These are phyloP conservation scores for Taphrina betulina DNA, from an alignment of 1,139 yeast species.

Conservation along the genomic window DNA sequence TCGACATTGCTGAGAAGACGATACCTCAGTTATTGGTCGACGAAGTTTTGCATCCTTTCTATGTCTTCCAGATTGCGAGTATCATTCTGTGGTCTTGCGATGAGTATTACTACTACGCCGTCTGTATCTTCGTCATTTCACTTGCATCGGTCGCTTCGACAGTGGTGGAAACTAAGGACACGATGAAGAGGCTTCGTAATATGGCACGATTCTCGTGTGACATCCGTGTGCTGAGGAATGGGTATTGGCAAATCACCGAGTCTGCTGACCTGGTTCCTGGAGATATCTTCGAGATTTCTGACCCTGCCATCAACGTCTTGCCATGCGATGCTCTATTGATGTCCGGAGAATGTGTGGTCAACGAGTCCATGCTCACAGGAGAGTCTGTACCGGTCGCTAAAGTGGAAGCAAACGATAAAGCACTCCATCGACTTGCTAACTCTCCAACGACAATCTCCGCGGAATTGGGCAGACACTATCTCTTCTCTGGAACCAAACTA, in stretches of 20 bases:
- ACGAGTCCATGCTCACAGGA: slow-evolving; percentile 95
- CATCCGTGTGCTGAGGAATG: slow-evolving; percentile 87
- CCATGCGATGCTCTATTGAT: slow-evolving; percentile 89
- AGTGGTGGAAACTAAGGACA: slow-evolving; percentile 74
- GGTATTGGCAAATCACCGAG: slow-evolving; percentile 78
- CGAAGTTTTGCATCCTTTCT: slow-evolving; percentile 88
- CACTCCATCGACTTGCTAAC: slow-evolving; percentile 55
- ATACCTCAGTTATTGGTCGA: slow-evolving; percentile 65
- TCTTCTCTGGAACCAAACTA: slow-evolving; percentile 85
- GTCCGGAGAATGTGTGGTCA: slow-evolving; percentile 89
- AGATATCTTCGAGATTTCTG: slow-evolving; percentile 86
- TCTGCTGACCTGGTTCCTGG: slow-evolving; percentile 93
- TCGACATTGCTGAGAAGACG: slow-evolving; percentile 75
- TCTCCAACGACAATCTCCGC: slow-evolving; percentile 55
- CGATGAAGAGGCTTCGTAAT: slow-evolving; percentile 68
- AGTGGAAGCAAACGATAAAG: slow-evolving; percentile 61
- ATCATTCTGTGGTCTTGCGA: slow-evolving; percentile 89
- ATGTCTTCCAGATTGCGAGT: slow-evolving; percentile 89
- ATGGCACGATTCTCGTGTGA: slow-evolving; percentile 74
- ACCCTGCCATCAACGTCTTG: slow-evolving; percentile 66
- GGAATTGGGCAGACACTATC: slow-evolving; percentile 65
- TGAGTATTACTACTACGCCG: slow-evolving; percentile 87
- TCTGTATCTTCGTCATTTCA: slow-evolving; percentile 85
- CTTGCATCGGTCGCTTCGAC: slow-evolving; percentile 75
- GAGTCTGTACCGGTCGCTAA: slow-evolving; percentile 97